Conservation (phyloP, 352 stramenopile genomes). For the Phytophthora sojae region DNA sequence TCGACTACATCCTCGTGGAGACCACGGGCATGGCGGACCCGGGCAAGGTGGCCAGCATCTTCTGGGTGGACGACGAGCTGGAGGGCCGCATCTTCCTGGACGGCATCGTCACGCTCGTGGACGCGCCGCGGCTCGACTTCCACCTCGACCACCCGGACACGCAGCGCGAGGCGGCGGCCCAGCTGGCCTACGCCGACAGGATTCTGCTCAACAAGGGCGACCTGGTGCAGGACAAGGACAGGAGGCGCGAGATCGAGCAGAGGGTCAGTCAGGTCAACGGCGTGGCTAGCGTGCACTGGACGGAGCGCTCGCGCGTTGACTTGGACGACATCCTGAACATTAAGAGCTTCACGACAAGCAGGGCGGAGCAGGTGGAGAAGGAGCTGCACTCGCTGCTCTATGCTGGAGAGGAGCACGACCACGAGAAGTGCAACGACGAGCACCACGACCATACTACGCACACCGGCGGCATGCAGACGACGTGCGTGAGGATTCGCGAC, state of each 20-base stretch:
- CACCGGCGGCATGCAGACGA: slow-evolving; percentile 78
- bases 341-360: slow-evolving; percentile 77
- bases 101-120: slow-evolving; percentile 97
- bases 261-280: slow-evolving; percentile 68
- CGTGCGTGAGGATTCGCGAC: slow-evolving; percentile 59
- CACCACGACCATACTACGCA: slow-evolving; percentile 37
- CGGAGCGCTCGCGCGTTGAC: slow-evolving; percentile 61
- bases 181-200: slow-evolving; percentile 98
- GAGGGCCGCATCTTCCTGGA: slow-evolving; percentile 92
- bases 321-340: slow-evolving; percentile 83
- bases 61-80: slow-evolving; percentile 96
- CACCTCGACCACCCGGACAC: slow-evolving; percentile 71
- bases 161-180: slow-evolving; percentile 91
- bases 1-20: slow-evolving; percentile 95
- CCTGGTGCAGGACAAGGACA: slow-evolving; percentile 80
- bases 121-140: slow-evolving; percentile 93
- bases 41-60: slow-evolving; percentile 95
- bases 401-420: slow-evolving; percentile 14
- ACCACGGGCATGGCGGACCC: slow-evolving; percentile 95
- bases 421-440: slow-evolving; percentile 30
- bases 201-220: slow-evolving; percentile 99
- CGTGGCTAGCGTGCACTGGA: slow-evolving; percentile 73
- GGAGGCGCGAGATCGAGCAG: slow-evolving; percentile 49
- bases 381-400: slow-evolving; percentile 37
- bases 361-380: slow-evolving; percentile 65